phyloP scores from a whole-genome alignment of 2,329 filamentous ascomycete genomes.

The Hirsutella thompsonii region DNA sequence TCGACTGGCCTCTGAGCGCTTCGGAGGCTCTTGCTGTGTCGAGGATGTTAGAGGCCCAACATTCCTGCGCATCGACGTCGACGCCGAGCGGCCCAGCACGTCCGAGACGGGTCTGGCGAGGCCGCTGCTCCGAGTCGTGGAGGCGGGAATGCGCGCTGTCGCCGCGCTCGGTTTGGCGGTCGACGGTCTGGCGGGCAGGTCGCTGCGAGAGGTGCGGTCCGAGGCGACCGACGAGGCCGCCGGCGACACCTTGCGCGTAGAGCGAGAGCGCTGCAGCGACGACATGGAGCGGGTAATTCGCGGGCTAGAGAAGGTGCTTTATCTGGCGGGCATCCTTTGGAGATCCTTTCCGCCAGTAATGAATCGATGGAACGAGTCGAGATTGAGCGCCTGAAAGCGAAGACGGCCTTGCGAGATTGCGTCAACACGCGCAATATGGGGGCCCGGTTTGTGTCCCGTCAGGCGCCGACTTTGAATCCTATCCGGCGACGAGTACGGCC shows the following conservation, averaged over 20 bases:
- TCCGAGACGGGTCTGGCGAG: constrained; percentile 4
- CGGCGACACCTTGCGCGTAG: constrained; percentile 24
- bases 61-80: constrained; percentile 4
- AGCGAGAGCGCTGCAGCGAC: constrained; percentile 29
- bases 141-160: constrained; percentile 11
- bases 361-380: no score
- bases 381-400: no score
- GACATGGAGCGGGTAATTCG: no score
- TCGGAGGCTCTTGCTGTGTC: constrained; percentile 5
- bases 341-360: no score
- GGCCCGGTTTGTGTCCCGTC: no score
- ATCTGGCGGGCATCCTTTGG: no score
- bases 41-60: no score
- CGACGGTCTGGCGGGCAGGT: constrained; percentile 33
- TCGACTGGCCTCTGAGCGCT: constrained; percentile 12
- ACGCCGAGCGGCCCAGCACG: constrained; percentile 9
- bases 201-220: constrained; percentile 17
- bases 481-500: no score
- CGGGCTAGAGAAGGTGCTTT: background rate
- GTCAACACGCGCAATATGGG: no score
- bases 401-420: no score
- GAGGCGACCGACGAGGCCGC: constrained; percentile 1
- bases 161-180: constrained; percentile 28
- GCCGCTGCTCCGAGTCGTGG: constrained; percentile 1
- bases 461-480: no score